phyloP scores from a whole-genome alignment of 768 basidiomycete species.

The Kwoniella pini region DNA sequence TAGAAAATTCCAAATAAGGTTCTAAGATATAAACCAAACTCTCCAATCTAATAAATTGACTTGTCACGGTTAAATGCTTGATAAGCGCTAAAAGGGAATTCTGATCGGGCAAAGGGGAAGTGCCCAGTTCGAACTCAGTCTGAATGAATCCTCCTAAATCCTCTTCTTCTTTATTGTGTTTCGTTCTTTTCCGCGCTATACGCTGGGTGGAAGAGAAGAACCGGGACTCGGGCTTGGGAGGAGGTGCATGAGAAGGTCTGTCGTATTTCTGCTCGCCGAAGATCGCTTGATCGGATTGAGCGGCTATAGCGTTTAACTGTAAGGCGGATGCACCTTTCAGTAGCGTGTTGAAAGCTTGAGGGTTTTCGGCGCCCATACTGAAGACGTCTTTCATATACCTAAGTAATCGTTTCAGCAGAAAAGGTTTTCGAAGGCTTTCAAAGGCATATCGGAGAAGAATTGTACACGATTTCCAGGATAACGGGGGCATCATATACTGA shows the following conservation, averaged over 20 bases:
- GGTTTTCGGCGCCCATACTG: conserved; percentile 17
- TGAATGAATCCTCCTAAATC: background rate
- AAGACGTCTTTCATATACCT: conserved; percentile 32
- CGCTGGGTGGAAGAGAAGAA: conserved; percentile 6
- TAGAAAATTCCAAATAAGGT: conserved; percentile 29
- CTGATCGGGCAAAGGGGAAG: conserved; percentile 8
- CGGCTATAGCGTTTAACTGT: conserved; percentile 20
- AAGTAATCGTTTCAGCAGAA: conserved; percentile 23
- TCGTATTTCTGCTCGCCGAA: conserved; percentile 5
- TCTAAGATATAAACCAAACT: conserved; percentile 22
- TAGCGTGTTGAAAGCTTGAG: conserved; percentile 27
- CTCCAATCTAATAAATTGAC: conserved; percentile 21
- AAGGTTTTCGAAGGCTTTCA: conserved; percentile 18
- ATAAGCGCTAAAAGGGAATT: conserved; percentile 14
- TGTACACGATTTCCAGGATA: conserved; percentile 32
- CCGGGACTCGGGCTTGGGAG: background rate
- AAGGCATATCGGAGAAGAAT: conserved; percentile 41
- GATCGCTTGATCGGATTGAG: conserved; percentile 7
- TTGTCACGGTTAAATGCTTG: conserved; percentile 22
- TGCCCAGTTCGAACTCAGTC: background rate
- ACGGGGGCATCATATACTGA: conserved; percentile 36
- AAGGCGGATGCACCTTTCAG: conserved; percentile 21
- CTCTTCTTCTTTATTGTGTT: background rate
- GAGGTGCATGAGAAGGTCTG: conserved; percentile 15
- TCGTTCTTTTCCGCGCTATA: background rate